Evolutionary conservation across 495 filamentous ascomycete species (phyloP), one percentile per base, ranked within the genome.

Genomic region (Trichoderma virens): DNA sequence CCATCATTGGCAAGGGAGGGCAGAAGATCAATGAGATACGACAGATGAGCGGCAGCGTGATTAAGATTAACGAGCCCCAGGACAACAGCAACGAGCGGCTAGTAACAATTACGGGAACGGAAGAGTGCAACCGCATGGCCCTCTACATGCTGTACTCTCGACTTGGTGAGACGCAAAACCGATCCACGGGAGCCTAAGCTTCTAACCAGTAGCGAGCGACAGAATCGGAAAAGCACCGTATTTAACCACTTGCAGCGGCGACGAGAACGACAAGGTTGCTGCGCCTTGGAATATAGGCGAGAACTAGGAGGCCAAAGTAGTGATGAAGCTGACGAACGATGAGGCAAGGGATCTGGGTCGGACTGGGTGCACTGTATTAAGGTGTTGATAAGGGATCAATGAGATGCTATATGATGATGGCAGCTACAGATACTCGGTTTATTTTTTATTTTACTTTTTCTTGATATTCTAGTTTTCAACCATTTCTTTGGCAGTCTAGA

Each of bases 1-100:
- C 94, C 59, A 98, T 98, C 70, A 98, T 98, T 70, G 94, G 94
- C 65, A 98, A 98, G 79, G 95, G 94, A 64, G 94, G 94, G 66
- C 90, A 92, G 28, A 98, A 98, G 85, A 98, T 98, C 82, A 98
- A 98, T 72, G 94, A 98, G 79, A 98, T 98, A 66, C 87, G 94
- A 64, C 91, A 95, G 69, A 83, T 98, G 68, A 95, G 90, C 70
- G 95, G 95, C 66, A 98, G 94, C 76, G 93, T 98, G 14, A 98
- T 98, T 73, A 98, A 98, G 84, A 98, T 98, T 81, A 98, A 98
- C 74, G 94, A 98, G 72, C 94, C 94, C 0, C 93, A 97, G 70
- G 95, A 98, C 74, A 98, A 95, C 77, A 97, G 92, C 82, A 98
- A 98, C 71, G 94, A 98, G 78, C 85, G 94, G 63, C 80, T 98